Evolutionary conservation across 495 filamentous ascomycete genomes (phyloP).

Genomic region (Aspergillus kassunensis): DNA sequence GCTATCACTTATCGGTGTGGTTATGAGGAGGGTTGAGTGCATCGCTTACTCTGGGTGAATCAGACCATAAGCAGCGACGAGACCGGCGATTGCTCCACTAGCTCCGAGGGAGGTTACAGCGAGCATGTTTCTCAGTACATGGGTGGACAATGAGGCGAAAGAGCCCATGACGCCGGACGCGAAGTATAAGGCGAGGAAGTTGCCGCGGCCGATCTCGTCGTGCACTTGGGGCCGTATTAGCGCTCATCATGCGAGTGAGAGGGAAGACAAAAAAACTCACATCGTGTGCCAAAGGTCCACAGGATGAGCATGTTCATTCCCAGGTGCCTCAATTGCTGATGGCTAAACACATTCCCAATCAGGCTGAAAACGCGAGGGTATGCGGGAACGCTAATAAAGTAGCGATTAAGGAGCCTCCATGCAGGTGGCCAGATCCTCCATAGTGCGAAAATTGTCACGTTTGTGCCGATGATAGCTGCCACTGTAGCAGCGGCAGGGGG

Average conservation of each 20-base stretch:
- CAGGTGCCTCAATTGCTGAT: conserved; percentile 66
- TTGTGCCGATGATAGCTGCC: conserved; percentile 58
- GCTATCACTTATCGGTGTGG: background rate
- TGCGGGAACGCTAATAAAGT: conserved; percentile 68
- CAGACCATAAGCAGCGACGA: conserved; percentile 66
- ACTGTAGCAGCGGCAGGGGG: conserved; percentile 79
- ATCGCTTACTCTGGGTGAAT: conserved; percentile 53
- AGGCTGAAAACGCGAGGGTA: conserved; percentile 62
- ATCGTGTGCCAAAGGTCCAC: conserved; percentile 53
- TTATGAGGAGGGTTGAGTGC: background rate
- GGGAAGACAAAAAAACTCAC: conserved; percentile 33
- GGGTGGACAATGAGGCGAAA: conserved; percentile 54
- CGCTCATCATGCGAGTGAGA: background rate
- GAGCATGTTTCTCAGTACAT: conserved; percentile 52
- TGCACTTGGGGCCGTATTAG: conserved; percentile 49
- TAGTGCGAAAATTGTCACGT: conserved; percentile 54
- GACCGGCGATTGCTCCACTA: conserved; percentile 65
- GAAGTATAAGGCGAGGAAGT: conserved; percentile 77
- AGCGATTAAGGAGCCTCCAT: conserved; percentile 73
- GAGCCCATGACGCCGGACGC: conserved; percentile 62
- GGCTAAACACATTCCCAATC: conserved; percentile 73
- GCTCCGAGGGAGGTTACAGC: conserved; percentile 61
- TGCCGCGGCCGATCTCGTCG: conserved; percentile 81
- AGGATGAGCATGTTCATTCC: conserved; percentile 64
- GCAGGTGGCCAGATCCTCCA: conserved; percentile 65